These are phyloP conservation scores for Rhynchospora tenuis DNA, from an alignment of 176 grass and related monocot genomes.

Conservation along the genomic window DNA sequence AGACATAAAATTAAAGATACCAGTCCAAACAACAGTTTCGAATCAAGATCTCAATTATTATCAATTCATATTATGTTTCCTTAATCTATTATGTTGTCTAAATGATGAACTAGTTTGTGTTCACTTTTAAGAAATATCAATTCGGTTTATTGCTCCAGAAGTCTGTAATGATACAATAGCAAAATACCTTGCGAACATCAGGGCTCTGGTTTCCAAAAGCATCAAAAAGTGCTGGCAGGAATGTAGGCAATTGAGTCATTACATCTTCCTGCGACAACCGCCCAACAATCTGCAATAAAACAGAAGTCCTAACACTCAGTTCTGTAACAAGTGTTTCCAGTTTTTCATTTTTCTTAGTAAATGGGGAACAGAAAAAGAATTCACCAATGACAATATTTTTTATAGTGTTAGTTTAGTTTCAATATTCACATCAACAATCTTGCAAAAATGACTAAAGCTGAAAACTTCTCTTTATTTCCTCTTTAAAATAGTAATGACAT, in stretches of 20 bases:
- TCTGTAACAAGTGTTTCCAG: neutral
- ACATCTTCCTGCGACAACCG: conserved; percentile 77
- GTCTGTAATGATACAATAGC: neutral
- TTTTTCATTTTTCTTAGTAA: neutral
- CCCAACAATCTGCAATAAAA: conserved; percentile 65
- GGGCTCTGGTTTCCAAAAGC: conserved; percentile 94
- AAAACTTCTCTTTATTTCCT: too few species aligned
- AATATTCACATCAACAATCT: too few species aligned
- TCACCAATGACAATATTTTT: too few species aligned
- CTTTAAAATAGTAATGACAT: too few species aligned
- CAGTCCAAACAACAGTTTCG: neutral
- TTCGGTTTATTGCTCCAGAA: neutral
- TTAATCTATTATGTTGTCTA: neutral
- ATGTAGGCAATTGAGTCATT: conserved; percentile 76
- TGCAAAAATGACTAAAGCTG: too few species aligned
- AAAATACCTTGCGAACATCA: conserved; percentile 85
- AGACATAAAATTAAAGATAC: neutral
- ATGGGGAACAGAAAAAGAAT: neutral
- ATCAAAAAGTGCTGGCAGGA: conserved; percentile 89
- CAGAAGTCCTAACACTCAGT: neutral
- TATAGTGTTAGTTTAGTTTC: too few species aligned
- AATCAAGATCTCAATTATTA: neutral
- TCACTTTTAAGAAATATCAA: neutral
- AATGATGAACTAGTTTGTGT: neutral
- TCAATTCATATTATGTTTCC: neutral